Percentiles rank a stretch among this genome's conserved stretches.
Conservation (phyloP, 768 basidiomycete genomes). For the Podaxis carcinomalis region DNA sequence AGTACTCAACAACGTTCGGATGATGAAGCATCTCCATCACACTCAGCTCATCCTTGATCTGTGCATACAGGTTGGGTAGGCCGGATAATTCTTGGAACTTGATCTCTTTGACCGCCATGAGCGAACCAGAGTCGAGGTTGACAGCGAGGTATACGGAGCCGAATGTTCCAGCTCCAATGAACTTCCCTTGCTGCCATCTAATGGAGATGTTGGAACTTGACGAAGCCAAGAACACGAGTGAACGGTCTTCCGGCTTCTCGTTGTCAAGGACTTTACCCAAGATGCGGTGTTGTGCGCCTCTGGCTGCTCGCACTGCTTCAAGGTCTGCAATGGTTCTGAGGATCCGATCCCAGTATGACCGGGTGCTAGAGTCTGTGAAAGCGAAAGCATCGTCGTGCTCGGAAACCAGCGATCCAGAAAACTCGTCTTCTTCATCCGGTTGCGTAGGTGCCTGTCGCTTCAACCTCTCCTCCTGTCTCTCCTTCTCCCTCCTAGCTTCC, state of each 20-base stretch:
- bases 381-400: slow-evolving; percentile 40
- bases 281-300: slow-evolving; percentile 67
- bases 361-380: slow-evolving; percentile 61
- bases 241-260: slow-evolving; percentile 90
- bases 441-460: slow-evolving; percentile 45
- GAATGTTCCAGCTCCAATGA: slow-evolving; percentile 98
- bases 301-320: slow-evolving; percentile 57
- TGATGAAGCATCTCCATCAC: slow-evolving; percentile 99
- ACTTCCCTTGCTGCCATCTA: slow-evolving; percentile 96
- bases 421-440: slow-evolving; percentile 47
- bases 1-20: slow-evolving; percentile 97
- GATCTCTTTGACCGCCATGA: slow-evolving; percentile 99
- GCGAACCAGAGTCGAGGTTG: slow-evolving; percentile 90
- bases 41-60: slow-evolving; percentile 92
- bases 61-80: slow-evolving; percentile 81
- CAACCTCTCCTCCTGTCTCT: slow-evolving; percentile 63
- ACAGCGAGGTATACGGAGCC: slow-evolving; percentile 99
- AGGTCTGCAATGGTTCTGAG: slow-evolving; percentile 54
- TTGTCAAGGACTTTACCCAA: slow-evolving; percentile 92
- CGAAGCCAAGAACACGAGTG: slow-evolving; percentile 90
- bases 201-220: slow-evolving; percentile 95
- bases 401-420: slow-evolving; percentile 27
- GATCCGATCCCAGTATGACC: slow-evolving; percentile 73
- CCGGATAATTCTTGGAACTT: slow-evolving; percentile 93
- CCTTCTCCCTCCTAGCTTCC: slow-evolving; percentile 88